Evolutionary conservation across 495 filamentous ascomycete species (phyloP).

Genomic region (Aspergillus biplanus): DNA sequence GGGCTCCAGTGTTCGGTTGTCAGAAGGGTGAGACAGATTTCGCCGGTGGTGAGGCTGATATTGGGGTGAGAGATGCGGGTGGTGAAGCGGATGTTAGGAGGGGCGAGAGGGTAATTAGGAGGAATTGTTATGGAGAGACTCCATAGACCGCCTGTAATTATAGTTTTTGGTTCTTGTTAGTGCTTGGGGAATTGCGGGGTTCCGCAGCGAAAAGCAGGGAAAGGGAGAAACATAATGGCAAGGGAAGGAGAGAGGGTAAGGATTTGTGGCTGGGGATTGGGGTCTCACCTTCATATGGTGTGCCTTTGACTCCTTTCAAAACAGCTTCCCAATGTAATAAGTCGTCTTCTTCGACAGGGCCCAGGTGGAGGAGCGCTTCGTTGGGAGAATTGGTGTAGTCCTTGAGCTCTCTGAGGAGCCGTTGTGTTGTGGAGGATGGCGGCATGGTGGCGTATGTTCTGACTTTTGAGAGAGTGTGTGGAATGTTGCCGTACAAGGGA

Average conservation of each 20-base stretch:
- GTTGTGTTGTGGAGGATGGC: conserved; percentile 50
- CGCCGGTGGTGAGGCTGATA: conserved; percentile 76
- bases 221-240: neutral
- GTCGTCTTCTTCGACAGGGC: conserved; percentile 69
- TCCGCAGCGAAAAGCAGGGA: neutral
- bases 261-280: neutral
- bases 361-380: conserved; percentile 61
- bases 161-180: conserved; percentile 9
- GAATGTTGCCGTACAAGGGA: conserved; percentile 13
- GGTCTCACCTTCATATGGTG: conserved; percentile 70
- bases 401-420: conserved; percentile 68
- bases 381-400: conserved; percentile 59
- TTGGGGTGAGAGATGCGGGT: conserved; percentile 89
- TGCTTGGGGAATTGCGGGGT: neutral
- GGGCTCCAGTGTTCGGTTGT: conserved; percentile 80
- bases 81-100: conserved; percentile 76
- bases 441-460: conserved; percentile 29
- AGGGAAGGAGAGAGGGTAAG: neutral
- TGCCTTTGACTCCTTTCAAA: conserved; percentile 67
- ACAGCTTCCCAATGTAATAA: conserved; percentile 79
- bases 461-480: neutral
- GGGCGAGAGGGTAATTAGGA: conserved; percentile 72
- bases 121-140: conserved; percentile 78
- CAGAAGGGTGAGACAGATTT: conserved; percentile 91
- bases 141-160: conserved; percentile 74